Base-by-base conservation (phyloP, 2,329 filamentous ascomycete species). In the Exophiala dermatitidis region DNA sequence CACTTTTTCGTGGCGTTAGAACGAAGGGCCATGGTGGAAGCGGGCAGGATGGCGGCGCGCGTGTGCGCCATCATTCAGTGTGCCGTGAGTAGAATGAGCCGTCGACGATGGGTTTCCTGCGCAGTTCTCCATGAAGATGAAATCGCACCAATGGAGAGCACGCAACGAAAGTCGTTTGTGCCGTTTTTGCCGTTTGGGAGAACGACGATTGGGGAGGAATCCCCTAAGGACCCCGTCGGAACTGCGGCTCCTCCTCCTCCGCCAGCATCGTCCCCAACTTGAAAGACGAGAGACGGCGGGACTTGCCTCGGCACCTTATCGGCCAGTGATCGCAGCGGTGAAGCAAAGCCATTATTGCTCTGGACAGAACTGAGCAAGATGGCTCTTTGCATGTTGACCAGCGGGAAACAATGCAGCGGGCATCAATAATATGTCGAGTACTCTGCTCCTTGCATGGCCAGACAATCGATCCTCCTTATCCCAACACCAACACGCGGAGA, bases 181-280 rank as follows among this genome's bases (percentile, higher is more conserved):
- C 53, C 53, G 53, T 48, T 55, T 46, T 55, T 55, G 53, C 53
- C 53, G 53, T 37, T 28, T 28, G 26, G 47, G 9, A 8, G 44
- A 28, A 38, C 30, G 29, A 38, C 44, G 41, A 54, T 46, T 42
- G 48, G 42, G 43, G 42, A 42, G 41, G 26, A 1, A 26, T 19
- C 9, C 10, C 7, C 26, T 6, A 2, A 19, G 6, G 38, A 26
- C 19, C 38, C 9, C 6, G 12, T 6, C 38, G 19, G 10, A 19
- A 42, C 6, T n/a, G 38, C 38, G 6, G 6, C 26, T 6, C 6
- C 12, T 42, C 38, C 38, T 42, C 6, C 7, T 42, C 38, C 9
- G 2, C 26, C 6, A 36, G n/a, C n/a, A 36, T 36, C 7, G 33
- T 7, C 7, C 33, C n/a, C n/a, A n/a, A 36, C 7, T 36, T 36